Evolutionary conservation across 1,139 yeast genomes (phyloP), one percentile per base, ranked within the genome.

Genomic region (Lodderomyces beijingensis): DNA sequence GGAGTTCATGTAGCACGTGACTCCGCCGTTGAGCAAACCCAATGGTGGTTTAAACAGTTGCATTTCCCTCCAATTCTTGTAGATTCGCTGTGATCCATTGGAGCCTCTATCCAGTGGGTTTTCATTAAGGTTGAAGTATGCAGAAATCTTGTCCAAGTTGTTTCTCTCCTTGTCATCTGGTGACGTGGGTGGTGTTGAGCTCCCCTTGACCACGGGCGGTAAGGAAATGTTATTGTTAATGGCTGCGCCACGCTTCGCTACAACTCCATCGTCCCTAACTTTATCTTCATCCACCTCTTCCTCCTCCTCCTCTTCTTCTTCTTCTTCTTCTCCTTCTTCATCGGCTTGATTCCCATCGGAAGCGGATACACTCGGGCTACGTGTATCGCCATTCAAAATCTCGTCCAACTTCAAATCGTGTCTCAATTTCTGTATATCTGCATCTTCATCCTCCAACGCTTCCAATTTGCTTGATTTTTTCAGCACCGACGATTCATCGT

Each of bases 1-100:
- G 2, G 96, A 81, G 55, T 91, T 91, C 77, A 91, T 88, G 57
- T 89, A 91, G 55, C 98, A 91, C 3, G 97, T 91, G 27, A 91
- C 97, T 18, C 97, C 97, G 43, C 83, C 89, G 55, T 91, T 91
- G 37, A 85, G 59, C 34, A 91, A 65, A 0, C 98, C 98, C 16
- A 79, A 65, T 1, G 96, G 94, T 36, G 56, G 57, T 20, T 50
- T 49, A 12, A 10, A 17, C 6, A 45, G 47, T 29, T 60, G 48
- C 25, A 43, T 58, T 51, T 41, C 65, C 36, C 77, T 67, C 86
- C 91, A 81, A 43, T 73, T 76, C 51, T 82, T 82, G 37, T 62
- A 53, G 20, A 76, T 78, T 42, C 77, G 67, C 5, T 47, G 60
- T 8, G 79, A 73, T 4, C 59, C 51, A 49, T 75, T 82, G 37